Evolutionary conservation across 805 yeast genomes (phyloP).

Genomic region (Candida boidinii): DNA sequence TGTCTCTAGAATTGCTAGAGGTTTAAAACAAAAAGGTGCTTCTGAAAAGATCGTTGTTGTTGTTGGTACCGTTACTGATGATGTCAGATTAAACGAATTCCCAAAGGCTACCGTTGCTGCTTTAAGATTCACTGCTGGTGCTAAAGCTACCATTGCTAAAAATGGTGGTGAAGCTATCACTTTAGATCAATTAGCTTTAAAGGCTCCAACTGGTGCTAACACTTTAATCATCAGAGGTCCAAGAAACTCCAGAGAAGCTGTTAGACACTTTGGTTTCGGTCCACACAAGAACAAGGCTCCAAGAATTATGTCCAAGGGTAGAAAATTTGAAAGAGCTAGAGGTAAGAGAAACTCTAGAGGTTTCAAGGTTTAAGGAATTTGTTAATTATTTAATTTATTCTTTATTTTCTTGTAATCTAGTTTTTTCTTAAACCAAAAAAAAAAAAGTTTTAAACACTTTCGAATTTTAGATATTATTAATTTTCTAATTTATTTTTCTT

Average conservation of each 20-base stretch:
- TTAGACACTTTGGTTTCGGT: constrained; percentile 99
- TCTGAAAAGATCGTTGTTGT: constrained; percentile 90
- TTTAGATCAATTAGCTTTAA: constrained; percentile 96
- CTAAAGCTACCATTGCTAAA: constrained; percentile 93
- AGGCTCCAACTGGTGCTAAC: constrained; percentile 99
- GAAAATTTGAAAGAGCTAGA: constrained; percentile 99
- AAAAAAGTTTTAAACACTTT: too few relatives aligned
- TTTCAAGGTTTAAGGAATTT: constrained; percentile 99
- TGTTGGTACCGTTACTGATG: constrained; percentile 99
- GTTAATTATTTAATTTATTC: constrained; percentile 12
- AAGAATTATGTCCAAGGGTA: constrained; percentile 93
- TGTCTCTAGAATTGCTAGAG: constrained; percentile 81
- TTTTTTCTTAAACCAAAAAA: too few relatives aligned
- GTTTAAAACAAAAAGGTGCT: constrained; percentile 75
- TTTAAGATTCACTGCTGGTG: constrained; percentile 98
- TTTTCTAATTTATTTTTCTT: neutral
- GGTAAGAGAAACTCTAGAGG: constrained; percentile 99
- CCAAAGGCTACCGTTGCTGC: constrained; percentile 99
- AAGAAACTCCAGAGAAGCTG: constrained; percentile 98
- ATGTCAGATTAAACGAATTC: constrained; percentile 84
- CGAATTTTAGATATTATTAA: neutral
- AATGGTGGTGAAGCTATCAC: constrained; percentile 99
- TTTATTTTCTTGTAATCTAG: neutral
- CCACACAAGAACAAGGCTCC: constrained; percentile 99
- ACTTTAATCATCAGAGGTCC: constrained; percentile 98